Conservation (phyloP, 2,329 filamentous ascomycete species). For the Arachnomyces sp. region DNA sequence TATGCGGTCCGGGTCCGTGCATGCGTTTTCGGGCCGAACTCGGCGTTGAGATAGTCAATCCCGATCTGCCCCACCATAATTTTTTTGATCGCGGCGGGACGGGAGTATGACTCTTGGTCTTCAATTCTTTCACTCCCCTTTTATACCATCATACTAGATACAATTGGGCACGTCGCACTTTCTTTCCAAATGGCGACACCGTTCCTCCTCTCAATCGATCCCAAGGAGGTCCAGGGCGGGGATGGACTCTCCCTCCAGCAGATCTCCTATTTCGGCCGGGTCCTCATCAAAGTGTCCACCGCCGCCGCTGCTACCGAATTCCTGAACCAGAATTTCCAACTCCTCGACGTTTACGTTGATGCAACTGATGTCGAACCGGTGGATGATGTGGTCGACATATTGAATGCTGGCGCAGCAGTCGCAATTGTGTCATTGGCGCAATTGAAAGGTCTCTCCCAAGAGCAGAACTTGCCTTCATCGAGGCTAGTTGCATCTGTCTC, state of each 20-base stretch:
- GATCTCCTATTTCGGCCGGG: conserved; percentile 52
- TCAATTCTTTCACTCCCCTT: too few species aligned
- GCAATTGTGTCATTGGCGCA: conserved; percentile 71
- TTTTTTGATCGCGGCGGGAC: too few species aligned
- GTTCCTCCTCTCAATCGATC: conserved; percentile 34
- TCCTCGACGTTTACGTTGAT: conserved; percentile 63
- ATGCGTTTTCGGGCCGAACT: too few species aligned
- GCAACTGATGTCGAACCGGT: conserved; percentile 58
- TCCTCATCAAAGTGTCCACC: conserved; percentile 45
- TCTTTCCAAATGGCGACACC: conserved; percentile 30
- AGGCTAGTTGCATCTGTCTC: conserved; percentile 49
- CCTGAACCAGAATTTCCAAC: conserved; percentile 48
- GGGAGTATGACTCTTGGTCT: too few species aligned
- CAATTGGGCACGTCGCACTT: too few species aligned
- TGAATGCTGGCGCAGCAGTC: conserved; percentile 77
- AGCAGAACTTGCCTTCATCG: conserved; percentile 45
- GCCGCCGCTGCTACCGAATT: conserved; percentile 38
- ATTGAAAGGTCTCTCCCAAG: conserved; percentile 47
- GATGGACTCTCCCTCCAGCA: conserved; percentile 45
- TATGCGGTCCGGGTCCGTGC: too few species aligned
- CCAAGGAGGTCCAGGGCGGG: conserved; percentile 24
- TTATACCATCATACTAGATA: too few species aligned
- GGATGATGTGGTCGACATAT: conserved; percentile 68
- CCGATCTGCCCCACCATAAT: too few species aligned
- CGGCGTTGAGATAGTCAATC: too few species aligned